These are phyloP conservation scores for Saturnispora diversa DNA, from an alignment of 805 yeast genomes.

Conservation along the genomic window DNA sequence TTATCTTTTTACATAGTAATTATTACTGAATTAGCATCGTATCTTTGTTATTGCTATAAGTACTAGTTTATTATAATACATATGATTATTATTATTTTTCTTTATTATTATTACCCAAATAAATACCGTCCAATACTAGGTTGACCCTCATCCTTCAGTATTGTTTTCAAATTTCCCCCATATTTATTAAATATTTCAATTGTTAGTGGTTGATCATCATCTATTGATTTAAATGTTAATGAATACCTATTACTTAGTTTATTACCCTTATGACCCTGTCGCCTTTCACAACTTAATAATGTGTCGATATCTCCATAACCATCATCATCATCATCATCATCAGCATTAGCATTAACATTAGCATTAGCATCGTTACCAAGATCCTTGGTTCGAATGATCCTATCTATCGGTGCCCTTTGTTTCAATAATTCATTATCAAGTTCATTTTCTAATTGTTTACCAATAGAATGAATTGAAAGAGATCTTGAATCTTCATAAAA, in stretches of 20 bases:
- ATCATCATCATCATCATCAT: background rate
- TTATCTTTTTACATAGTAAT: too few relatives aligned
- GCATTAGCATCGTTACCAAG: background rate
- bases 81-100: background rate
- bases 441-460: conserved; percentile 7
- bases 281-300: background rate
- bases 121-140: background rate
- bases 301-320: conserved; percentile 2
- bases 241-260: conserved; percentile 13
- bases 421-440: conserved; percentile 7
- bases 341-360: background rate
- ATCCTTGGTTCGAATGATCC: too few relatives aligned
- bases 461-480: conserved; percentile 6
- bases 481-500: conserved; percentile 5
- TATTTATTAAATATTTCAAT: conserved; percentile 8
- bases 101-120: conserved; percentile 1
- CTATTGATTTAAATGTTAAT: conserved; percentile 23
- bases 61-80: too few relatives aligned
- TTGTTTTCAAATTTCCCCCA: conserved; percentile 5
- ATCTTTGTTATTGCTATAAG: too few relatives aligned
- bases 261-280: background rate
- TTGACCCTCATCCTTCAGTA: background rate
- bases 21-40: too few relatives aligned
- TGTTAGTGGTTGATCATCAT: conserved; percentile 12
- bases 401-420: background rate